phyloP scores from a whole-genome alignment of 495 filamentous ascomycete genomes.

The Bombardia bombarda region DNA sequence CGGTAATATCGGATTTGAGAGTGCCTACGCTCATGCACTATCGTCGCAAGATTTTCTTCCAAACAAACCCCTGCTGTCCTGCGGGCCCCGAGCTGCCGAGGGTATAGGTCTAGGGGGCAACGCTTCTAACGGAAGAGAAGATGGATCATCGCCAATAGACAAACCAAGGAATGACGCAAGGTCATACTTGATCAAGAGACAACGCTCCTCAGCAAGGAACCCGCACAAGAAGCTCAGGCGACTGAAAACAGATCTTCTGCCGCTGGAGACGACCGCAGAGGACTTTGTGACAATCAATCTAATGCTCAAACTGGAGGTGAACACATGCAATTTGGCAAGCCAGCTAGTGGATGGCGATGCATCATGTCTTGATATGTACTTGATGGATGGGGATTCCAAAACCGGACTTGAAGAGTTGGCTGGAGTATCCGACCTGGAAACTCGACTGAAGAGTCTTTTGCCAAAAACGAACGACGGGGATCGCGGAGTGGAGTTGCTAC shows the following conservation, averaged over 20 bases:
- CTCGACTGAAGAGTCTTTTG: neutral
- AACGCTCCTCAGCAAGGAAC: slow-evolving; percentile 23
- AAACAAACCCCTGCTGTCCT: too few species aligned
- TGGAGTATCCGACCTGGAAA: neutral
- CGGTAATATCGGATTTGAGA: too few species aligned
- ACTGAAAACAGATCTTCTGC: slow-evolving; percentile 34
- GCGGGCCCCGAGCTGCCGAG: too few species aligned
- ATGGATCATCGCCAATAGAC: too few species aligned
- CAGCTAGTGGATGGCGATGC: neutral
- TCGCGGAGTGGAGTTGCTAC: too few species aligned
- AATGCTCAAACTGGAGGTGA: slow-evolving; percentile 11
- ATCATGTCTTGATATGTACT: slow-evolving; percentile 6
- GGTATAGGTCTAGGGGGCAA: too few species aligned
- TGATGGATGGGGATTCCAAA: slow-evolving; percentile 5
- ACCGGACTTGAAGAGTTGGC: neutral
- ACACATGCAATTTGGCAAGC: slow-evolving; percentile 1
- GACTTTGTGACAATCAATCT: slow-evolving; percentile 21
- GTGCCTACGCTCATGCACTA: too few species aligned
- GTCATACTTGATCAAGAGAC: slow-evolving; percentile 30
- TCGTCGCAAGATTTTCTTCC: too few species aligned
- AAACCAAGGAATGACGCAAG: too few species aligned
- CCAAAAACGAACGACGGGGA: too few species aligned
- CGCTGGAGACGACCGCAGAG: slow-evolving; percentile 32
- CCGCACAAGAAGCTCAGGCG: slow-evolving; percentile 23
- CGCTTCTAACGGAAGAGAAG: too few species aligned